Percentiles rank a stretch among this genome's conserved stretches.
phyloP scores from a whole-genome alignment of 1,139 yeast genomes.

The Schwanniomyces etchellsii region DNA sequence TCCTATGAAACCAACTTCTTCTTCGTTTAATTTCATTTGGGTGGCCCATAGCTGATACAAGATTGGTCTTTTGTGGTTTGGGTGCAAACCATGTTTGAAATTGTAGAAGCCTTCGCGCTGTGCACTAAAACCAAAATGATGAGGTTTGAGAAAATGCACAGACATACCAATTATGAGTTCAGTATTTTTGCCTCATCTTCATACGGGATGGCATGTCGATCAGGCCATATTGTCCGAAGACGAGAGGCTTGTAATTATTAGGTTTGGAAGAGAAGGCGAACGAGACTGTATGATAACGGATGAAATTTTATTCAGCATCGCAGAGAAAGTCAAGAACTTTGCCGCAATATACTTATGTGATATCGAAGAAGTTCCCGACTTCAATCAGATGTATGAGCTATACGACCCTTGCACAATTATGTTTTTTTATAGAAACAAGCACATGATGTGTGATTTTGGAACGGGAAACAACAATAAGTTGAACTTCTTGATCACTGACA shows the following conservation, averaged over 20 bases:
- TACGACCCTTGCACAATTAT: constrained; percentile 87
- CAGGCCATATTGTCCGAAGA: constrained; percentile 87
- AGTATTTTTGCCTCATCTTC: constrained; percentile 79
- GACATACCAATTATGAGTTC: constrained; percentile 56
- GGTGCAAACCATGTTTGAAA: constrained; percentile 1
- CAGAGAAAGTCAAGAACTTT: constrained; percentile 81
- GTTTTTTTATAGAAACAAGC: constrained; percentile 92
- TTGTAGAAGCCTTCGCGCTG: neutral
- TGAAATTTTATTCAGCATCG: constrained; percentile 70
- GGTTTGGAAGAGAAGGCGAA: constrained; percentile 81
- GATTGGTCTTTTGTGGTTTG: neutral
- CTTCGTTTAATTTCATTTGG: constrained; percentile 4
- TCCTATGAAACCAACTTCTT: constrained; percentile 5
- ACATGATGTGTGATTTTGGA: constrained; percentile 98
- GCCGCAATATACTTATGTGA: constrained; percentile 88
- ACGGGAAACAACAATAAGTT: constrained; percentile 95
- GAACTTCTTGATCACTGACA: constrained; percentile 70
- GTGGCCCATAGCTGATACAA: too few relatives aligned
- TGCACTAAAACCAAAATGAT: neutral
- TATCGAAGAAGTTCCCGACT: constrained; percentile 84
- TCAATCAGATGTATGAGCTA: constrained; percentile 86
- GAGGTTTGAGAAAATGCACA: too few relatives aligned
- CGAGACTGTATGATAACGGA: constrained; percentile 87
- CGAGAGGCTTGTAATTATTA: constrained; percentile 76
- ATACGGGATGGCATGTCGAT: constrained; percentile 93